These are phyloP conservation scores for Osmozyma mogii DNA, from an alignment of 805 yeast species.

Conservation along the genomic window DNA sequence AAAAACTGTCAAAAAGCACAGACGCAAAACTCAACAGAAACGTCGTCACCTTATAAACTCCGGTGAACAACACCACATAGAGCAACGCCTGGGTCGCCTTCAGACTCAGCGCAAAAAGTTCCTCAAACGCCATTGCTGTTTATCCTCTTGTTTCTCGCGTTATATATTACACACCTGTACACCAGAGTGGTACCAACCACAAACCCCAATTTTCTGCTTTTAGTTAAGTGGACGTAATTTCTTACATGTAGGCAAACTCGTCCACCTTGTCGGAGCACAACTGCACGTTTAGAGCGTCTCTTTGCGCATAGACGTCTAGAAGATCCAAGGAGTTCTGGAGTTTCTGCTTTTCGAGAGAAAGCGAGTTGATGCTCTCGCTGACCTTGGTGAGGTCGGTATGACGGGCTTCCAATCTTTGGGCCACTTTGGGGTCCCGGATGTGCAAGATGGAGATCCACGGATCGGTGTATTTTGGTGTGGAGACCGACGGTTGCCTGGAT, in stretches of 20 bases:
- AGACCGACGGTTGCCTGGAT: no score
- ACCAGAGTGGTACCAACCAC: no score
- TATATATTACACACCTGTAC: no score
- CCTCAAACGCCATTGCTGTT: no score
- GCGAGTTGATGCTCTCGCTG: constrained; percentile 17
- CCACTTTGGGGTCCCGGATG: constrained; percentile 19
- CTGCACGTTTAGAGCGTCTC: constrained; percentile 29
- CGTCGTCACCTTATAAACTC: constrained; percentile 51
- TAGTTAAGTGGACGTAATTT: no score
- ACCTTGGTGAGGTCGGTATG: constrained; percentile 18
- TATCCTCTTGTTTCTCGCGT: no score
- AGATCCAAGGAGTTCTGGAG: constrained; percentile 7
- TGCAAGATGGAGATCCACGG: constrained; percentile 29
- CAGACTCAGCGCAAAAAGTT: no score
- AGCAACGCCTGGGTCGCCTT: constrained; percentile 13
- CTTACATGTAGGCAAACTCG: constrained; percentile 35
- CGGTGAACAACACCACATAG: constrained; percentile 43
- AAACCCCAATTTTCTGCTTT: no score
- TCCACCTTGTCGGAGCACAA: constrained; percentile 43
- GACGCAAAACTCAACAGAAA: constrained; percentile 42
- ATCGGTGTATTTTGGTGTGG: no score
- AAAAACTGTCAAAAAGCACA: constrained; percentile 51
- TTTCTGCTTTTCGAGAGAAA: constrained; percentile 18
- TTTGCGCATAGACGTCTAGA: constrained; percentile 15
- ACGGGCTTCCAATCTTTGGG: constrained; percentile 17